These are phyloP conservation scores for Lactarius evosmus DNA, from an alignment of 768 basidiomycete genomes.

Conservation along the genomic window DNA sequence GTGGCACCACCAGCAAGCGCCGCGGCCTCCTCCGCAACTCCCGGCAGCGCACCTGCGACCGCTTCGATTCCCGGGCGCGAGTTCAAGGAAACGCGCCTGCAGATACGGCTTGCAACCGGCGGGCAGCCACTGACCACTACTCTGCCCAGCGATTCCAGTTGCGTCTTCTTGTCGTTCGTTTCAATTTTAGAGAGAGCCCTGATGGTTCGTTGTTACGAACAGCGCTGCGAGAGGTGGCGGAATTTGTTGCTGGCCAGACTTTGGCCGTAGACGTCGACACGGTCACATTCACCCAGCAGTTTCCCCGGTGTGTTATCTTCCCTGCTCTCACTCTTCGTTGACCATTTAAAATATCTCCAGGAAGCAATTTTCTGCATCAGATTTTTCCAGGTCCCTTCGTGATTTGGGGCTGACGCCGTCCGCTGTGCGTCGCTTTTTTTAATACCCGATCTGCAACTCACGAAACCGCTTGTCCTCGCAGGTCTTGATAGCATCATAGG, in stretches of 20 bases:
- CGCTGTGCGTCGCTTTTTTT: slow-evolving; percentile 52
- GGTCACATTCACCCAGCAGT: slow-evolving; percentile 73
- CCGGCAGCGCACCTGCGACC: slow-evolving; percentile 38
- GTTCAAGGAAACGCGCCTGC: slow-evolving; percentile 83
- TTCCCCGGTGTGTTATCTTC: slow-evolving; percentile 63
- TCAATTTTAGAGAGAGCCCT: slow-evolving; percentile 9
- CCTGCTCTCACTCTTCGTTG: not conserved
- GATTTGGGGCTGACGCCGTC: slow-evolving; percentile 90
- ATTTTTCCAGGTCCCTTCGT: slow-evolving; percentile 76
- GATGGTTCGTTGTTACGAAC: not conserved
- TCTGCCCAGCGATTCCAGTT: slow-evolving; percentile 73
- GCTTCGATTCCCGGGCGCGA: slow-evolving; percentile 58
- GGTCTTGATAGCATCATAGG: slow-evolving; percentile 27
- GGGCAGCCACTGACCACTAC: slow-evolving; percentile 80
- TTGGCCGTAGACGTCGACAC: slow-evolving; percentile 70
- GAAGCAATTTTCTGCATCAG: slow-evolving; percentile 69
- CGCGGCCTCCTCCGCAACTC: slow-evolving; percentile 37
- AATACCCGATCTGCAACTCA: not conserved
- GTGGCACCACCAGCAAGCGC: slow-evolving; percentile 36
- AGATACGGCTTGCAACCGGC: slow-evolving; percentile 82
- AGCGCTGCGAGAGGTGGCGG: slow-evolving; percentile 86
- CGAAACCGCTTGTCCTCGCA: not conserved
- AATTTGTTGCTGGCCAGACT: slow-evolving; percentile 77
- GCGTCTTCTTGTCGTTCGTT: slow-evolving; percentile 33
- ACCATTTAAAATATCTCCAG: slow-evolving; percentile 38